A percentile compares a stretch with the other conserved stretches of the same genome.
Conservation (phyloP, 2,329 filamentous ascomycete genomes). For the Aspergillus jensenii region DNA sequence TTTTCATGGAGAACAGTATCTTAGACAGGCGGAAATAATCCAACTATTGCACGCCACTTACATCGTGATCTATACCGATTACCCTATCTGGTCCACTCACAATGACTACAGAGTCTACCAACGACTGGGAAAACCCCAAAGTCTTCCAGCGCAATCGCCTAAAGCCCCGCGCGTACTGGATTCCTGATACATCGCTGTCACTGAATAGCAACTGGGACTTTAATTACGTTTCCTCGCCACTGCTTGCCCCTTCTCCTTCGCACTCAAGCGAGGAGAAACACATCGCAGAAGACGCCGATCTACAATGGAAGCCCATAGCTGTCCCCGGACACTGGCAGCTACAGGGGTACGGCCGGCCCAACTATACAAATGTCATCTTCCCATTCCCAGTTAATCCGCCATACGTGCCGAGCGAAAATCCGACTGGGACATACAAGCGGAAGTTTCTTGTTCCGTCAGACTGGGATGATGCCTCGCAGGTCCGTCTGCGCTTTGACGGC, state of each 20-base stretch:
- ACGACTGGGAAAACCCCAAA: constrained; percentile 14
- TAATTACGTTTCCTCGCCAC: constrained; percentile 27
- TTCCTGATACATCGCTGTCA: constrained; percentile 46
- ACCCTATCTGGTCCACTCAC: too few species aligned
- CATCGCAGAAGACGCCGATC: constrained; percentile 36
- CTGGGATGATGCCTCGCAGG: constrained; percentile 51
- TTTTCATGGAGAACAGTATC: too few species aligned
- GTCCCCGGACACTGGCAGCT: constrained; percentile 72
- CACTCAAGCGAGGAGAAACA: constrained; percentile 42
- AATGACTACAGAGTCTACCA: not conserved
- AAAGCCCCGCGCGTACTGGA: constrained; percentile 53
- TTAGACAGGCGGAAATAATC: too few species aligned
- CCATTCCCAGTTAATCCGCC: constrained; percentile 67
- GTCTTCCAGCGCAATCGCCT: constrained; percentile 57
- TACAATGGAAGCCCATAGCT: constrained; percentile 39
- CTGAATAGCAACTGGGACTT: constrained; percentile 62
- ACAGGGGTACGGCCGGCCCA: constrained; percentile 65
- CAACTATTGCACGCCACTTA: too few species aligned
- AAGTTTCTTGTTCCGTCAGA: constrained; percentile 54
- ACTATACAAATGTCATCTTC: constrained; percentile 69
- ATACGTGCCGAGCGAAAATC: constrained; percentile 61
- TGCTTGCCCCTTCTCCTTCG: constrained; percentile 26
- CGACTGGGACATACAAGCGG: constrained; percentile 63
- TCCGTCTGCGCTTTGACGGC: constrained; percentile 69
- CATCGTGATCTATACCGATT: too few species aligned